A percentile compares a stretch with the other conserved stretches of the same genome.
Evolutionary conservation across 2,329 filamentous ascomycete genomes (phyloP).

Genomic region (Exophiala lecanii-corni): DNA sequence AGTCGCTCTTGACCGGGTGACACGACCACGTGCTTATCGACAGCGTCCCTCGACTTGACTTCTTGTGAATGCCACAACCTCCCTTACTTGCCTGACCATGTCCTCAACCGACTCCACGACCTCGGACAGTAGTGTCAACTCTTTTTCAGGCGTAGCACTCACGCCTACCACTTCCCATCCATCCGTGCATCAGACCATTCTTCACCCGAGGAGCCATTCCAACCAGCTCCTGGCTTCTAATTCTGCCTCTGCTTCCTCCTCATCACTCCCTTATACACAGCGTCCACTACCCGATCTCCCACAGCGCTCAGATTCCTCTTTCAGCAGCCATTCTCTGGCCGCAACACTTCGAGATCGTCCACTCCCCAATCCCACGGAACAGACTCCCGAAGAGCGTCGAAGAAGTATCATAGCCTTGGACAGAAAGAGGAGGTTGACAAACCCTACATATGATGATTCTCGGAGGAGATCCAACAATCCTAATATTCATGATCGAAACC

Average conservation of each 20-base stretch:
- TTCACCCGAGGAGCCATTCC: not conserved
- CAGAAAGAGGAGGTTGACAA: constrained; percentile 41
- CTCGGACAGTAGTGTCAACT: constrained; percentile 12
- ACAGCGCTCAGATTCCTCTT: constrained; percentile 2
- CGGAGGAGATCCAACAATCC: constrained; percentile 26
- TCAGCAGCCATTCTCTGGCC: constrained; percentile 9
- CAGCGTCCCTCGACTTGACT: too few species aligned
- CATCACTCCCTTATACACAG: not conserved
- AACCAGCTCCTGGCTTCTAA: not conserved
- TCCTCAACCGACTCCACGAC: constrained; percentile 15
- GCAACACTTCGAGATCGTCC: constrained; percentile 13
- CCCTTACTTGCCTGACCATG: too few species aligned
- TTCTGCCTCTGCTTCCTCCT: not conserved
- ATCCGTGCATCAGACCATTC: not conserved
- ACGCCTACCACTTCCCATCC: too few species aligned
- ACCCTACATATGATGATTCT: constrained; percentile 30
- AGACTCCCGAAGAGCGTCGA: constrained; percentile 20
- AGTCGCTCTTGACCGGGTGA: too few species aligned
- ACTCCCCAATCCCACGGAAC: constrained; percentile 17
- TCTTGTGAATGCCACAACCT: too few species aligned
- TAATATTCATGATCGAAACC: constrained; percentile 17
- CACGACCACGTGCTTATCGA: too few species aligned
- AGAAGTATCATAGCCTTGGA: constrained; percentile 29
- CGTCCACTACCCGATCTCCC: constrained; percentile 8
- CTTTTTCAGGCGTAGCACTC: not conserved